These are phyloP conservation scores for Nakaseomyces bracarensis DNA, from an alignment of 1,139 yeast species.

Conservation along the genomic window DNA sequence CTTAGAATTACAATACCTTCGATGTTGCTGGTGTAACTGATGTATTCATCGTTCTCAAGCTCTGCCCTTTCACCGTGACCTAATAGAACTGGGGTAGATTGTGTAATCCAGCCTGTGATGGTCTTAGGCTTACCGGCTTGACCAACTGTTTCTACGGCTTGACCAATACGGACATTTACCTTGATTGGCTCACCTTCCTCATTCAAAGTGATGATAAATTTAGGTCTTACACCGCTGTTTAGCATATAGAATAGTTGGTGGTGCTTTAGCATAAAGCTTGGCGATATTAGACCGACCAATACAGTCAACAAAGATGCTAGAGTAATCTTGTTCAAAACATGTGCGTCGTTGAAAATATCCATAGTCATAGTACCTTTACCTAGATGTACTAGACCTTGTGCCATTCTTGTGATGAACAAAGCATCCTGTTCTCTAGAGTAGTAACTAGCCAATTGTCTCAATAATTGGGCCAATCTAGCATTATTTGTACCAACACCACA, in stretches of 20 bases:
- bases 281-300: slow-evolving; percentile 76
- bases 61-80: slow-evolving; percentile 97
- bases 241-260: slow-evolving; percentile 79
- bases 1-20: slow-evolving; percentile 91
- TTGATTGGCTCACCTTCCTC: slow-evolving; percentile 82
- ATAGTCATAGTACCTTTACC: slow-evolving; percentile 90
- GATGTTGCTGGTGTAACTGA: slow-evolving; percentile 68
- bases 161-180: slow-evolving; percentile 96
- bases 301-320: slow-evolving; percentile 86
- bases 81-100: slow-evolving; percentile 89
- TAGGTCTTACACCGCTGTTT: slow-evolving; percentile 85
- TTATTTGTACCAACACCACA: slow-evolving; percentile 99
- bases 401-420: slow-evolving; percentile 83
- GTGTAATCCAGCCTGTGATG: slow-evolving; percentile 99
- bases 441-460: slow-evolving; percentile 90
- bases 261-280: slow-evolving; percentile 56
- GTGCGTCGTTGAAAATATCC: slow-evolving; percentile 86
- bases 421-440: slow-evolving; percentile 88
- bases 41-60: slow-evolving; percentile 80
- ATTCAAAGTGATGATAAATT: slow-evolving; percentile 88
- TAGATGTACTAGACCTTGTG: slow-evolving; percentile 89
- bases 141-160: slow-evolving; percentile 97
- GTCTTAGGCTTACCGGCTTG: slow-evolving; percentile 99
- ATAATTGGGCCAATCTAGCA: slow-evolving; percentile 91
- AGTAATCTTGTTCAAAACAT: slow-evolving; percentile 78